Evolutionary conservation across 176 grass and related monocot species (phyloP), one percentile per base, ranked within the genome.

Genomic region (Phyllostachys edulis): DNA sequence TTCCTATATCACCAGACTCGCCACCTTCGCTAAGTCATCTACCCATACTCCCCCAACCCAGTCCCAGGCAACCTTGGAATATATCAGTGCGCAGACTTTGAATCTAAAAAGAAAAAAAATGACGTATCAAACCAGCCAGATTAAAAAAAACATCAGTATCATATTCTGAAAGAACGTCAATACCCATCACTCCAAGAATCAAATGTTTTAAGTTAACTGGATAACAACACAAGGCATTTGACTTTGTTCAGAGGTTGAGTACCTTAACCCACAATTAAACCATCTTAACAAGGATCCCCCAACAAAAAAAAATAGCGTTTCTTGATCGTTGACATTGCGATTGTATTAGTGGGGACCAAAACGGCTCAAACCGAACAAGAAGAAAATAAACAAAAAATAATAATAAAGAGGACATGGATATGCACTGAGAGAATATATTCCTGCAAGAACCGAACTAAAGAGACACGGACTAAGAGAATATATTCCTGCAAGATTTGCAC

Each of bases 101-200:
- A 62, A 68, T 80, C 42, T 42, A 63, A 89, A 89, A 26, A 18
- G 41, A 63, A 50, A 85, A 70, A 24, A 64, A 29, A 18, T 10
- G 71, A 76, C 54, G 40, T 45, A 54, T 4, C 45, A 69, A 76
- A 69, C 40, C 55, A 63, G 27, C 16, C 20, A 36, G 71, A 49
- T 7, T 14, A 44, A 15, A 49, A 49, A 13, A 11, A 70, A 36
- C 41, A 38, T 62, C 27, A 63, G 20, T 59, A 20, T 38, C 38
- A n/a, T 42, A 2, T 23, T 42, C 13, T 77, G 7, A 5, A 67
- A 55, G 62, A n/a, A 72, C 6, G 12, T 13, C 45, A 46, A 13
- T 4, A 46, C 45, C n/a, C 44, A 40, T 83, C 73, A 20, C 36
- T 62, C 29, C 54, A 55, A 51, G 12, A 71, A 44, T 26, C 0